A percentile compares a stretch with the other conserved stretches of the same genome.
These are phyloP conservation scores for Ganoderma resinaceum DNA, from an alignment of 1,284 basidiomycete genomes.

Conservation along the genomic window DNA sequence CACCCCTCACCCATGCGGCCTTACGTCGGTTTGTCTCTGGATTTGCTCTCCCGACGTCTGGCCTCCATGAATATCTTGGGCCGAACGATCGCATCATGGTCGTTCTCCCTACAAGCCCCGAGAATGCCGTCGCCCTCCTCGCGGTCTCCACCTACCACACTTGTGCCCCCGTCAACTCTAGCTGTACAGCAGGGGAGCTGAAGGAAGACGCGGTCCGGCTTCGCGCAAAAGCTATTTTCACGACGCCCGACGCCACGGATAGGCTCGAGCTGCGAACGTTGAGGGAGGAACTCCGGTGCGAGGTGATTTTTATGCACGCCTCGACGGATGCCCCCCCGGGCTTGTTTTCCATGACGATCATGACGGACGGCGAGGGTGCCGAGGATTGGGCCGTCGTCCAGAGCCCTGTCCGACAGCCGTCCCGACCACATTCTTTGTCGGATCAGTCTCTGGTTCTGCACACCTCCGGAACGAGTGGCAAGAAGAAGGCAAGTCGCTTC, in stretches of 20 bases:
- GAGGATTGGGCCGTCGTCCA: conserved; percentile 27
- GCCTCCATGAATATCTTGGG: conserved; percentile 19
- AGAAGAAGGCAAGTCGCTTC: conserved; percentile 45
- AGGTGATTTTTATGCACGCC: conserved; percentile 44
- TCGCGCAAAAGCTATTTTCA: conserved; percentile 29
- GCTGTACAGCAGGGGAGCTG: conserved; percentile 30
- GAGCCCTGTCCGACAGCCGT: conserved; percentile 28
- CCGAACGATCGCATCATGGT: conserved; percentile 32
- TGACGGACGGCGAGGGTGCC: conserved; percentile 34
- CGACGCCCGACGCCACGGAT: conserved; percentile 27
- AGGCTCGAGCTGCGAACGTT: conserved; percentile 23
- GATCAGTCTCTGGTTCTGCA: conserved; percentile 66
- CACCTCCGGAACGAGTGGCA: conserved; percentile 72
- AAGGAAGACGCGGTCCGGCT: conserved; percentile 27
- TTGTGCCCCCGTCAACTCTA: conserved; percentile 30
- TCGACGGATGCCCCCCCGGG: conserved; percentile 45
- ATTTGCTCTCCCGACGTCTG: conserved; percentile 28
- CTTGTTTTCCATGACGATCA: conserved; percentile 47
- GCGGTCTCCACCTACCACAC: conserved; percentile 28
- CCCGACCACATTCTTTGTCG: conserved; percentile 45
- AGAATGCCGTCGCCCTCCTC: conserved; percentile 31
- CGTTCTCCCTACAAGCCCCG: conserved; percentile 30
- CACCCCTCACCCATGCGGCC: conserved; percentile 26
- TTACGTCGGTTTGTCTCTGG: conserved; percentile 26
- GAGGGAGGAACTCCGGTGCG: conserved; percentile 28